Conservation (phyloP, 1,284 basidiomycete genomes). For the Leccinum fuscescens region DNA sequence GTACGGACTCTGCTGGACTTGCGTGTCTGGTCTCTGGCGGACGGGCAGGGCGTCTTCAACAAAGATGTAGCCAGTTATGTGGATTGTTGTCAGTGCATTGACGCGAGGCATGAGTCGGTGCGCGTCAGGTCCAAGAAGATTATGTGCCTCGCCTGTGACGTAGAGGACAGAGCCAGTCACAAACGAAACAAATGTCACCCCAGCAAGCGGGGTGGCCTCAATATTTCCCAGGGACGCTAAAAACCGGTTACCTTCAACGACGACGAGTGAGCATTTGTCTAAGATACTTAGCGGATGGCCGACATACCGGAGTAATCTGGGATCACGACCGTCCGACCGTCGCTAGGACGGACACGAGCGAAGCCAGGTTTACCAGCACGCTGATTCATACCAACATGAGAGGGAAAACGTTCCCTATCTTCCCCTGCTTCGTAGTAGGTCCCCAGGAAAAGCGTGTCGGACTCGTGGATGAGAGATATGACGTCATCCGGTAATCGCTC, state of each 20-base stretch:
- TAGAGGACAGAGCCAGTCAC: conserved; percentile 57
- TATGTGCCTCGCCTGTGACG: conserved; percentile 55
- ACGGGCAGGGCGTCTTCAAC: conserved; percentile 57
- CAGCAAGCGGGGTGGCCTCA: conserved; percentile 53
- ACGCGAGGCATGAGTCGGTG: conserved; percentile 55
- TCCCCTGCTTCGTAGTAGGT: conserved; percentile 46
- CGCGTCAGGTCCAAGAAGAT: conserved; percentile 47
- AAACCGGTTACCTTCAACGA: conserved; percentile 50
- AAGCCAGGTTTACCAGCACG: conserved; percentile 63
- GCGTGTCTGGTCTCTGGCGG: conserved; percentile 40
- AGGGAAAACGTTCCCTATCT: conserved; percentile 42
- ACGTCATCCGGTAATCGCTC: conserved; percentile 50
- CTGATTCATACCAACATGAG: conserved; percentile 64
- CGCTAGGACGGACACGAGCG: conserved; percentile 51
- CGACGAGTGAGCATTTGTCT: neutral
- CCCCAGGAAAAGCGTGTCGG: conserved; percentile 58
- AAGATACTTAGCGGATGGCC: neutral
- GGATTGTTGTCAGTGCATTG: conserved; percentile 48
- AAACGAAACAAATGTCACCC: conserved; percentile 56
- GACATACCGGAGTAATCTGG: conserved; percentile 60
- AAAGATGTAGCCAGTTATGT: conserved; percentile 50
- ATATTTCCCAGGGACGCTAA: conserved; percentile 65
- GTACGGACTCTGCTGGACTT: conserved; percentile 47
- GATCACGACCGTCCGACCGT: conserved; percentile 54
- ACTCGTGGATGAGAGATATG: conserved; percentile 45